Conservation (phyloP, 2,329 filamentous ascomycete species). For the Alternaria infectoria region DNA sequence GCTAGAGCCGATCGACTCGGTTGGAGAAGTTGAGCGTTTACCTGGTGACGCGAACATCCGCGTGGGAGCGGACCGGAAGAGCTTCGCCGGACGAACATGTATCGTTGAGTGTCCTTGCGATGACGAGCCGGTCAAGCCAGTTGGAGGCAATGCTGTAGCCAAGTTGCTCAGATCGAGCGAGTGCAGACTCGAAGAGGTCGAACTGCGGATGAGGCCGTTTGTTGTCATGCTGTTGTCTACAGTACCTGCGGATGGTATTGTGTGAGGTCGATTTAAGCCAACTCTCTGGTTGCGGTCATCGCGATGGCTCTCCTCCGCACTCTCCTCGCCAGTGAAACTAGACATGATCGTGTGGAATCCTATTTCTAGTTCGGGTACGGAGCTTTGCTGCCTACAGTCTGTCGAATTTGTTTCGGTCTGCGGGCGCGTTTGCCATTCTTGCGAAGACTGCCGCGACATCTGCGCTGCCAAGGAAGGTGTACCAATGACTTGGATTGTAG, state of each 20-base stretch:
- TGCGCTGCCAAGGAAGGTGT: background rate
- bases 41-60: background rate
- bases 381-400: background rate
- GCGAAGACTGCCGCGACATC: background rate
- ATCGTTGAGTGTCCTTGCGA: background rate
- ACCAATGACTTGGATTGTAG: background rate
- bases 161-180: background rate
- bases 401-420: background rate
- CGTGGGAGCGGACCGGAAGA: background rate
- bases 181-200: background rate
- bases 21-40: background rate
- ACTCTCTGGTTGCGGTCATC: background rate
- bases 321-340: background rate
- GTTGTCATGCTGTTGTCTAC: background rate
- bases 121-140: background rate
- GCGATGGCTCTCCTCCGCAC: background rate
- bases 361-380: background rate
- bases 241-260: background rate
- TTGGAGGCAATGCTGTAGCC: background rate
- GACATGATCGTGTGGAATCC: background rate
- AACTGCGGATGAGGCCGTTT: background rate
- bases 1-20: background rate
- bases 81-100: background rate
- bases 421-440: background rate
- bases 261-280: background rate